These are phyloP conservation scores for Cucurbita maxima DNA, from an alignment of 306 rosid species.

Conservation along the genomic window DNA sequence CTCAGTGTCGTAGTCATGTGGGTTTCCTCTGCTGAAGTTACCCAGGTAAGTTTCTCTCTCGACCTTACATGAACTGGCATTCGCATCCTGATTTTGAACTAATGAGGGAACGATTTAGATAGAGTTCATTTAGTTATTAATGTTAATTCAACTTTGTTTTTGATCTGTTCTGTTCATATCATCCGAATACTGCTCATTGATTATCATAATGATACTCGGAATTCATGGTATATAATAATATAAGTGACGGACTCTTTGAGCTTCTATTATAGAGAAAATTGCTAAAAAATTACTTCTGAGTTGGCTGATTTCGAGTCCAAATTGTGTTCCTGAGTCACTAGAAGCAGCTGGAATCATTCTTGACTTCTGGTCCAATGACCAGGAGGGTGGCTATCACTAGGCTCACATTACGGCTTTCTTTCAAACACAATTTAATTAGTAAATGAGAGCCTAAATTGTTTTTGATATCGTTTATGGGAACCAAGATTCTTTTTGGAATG, in stretches of 20 bases:
- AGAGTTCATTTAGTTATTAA: neutral
- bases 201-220: neutral
- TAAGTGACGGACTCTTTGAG: neutral
- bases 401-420: neutral
- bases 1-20: constrained; percentile 15
- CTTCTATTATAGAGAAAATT: neutral
- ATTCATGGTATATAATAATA: neutral
- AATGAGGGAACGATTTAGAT: neutral
- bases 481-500: neutral
- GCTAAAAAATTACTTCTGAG: too few species aligned
- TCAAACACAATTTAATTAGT: neutral
- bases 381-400: neutral
- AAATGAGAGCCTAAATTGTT: neutral
- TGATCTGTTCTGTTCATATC: neutral
- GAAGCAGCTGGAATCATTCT: neutral
- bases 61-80: neutral
- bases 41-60: constrained; percentile 13
- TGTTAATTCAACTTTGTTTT: neutral
- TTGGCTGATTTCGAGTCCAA: too few species aligned
- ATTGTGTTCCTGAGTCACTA: neutral
- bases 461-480: neutral
- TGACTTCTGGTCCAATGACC: neutral
- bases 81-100: neutral
- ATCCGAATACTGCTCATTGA: neutral
- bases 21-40: constrained; percentile 22